These are phyloP conservation scores for Colletotrichum karsti DNA, from an alignment of 2,329 filamentous ascomycete species.

Conservation along the genomic window DNA sequence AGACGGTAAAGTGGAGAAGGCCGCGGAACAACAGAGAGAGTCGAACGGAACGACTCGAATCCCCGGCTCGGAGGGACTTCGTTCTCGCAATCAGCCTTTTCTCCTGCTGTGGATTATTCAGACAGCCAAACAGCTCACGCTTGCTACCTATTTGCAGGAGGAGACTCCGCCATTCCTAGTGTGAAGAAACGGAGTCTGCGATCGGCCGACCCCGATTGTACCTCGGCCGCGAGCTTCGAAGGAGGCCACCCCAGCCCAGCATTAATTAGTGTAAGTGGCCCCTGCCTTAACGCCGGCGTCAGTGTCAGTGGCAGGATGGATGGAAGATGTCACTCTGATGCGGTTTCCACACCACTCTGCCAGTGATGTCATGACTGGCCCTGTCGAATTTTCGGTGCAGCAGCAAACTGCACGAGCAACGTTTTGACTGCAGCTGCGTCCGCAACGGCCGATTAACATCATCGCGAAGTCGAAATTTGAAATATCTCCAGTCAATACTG, in stretches of 20 bases:
- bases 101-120: constrained; percentile 1
- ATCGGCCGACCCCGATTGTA: constrained; percentile 17
- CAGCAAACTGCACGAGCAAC: neutral
- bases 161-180: too few relatives aligned
- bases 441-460: neutral
- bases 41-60: neutral
- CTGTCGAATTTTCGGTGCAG: neutral
- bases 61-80: constrained; percentile 10
- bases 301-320: neutral
- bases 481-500: too few relatives aligned
- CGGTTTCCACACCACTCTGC: constrained; percentile 3
- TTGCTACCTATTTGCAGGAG: neutral
- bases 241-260: neutral
- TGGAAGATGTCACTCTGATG: constrained; percentile 28
- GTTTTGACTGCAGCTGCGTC: neutral
- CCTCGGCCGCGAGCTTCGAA: constrained; percentile 1
- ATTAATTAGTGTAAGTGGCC: neutral
- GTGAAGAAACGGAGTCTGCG: constrained; percentile 1
- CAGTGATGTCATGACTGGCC: constrained; percentile 24
- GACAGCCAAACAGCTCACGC: neutral
- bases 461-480: too few relatives aligned
- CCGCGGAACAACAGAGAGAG: constrained; percentile 1
- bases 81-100: constrained; percentile 1
- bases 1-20: neutral
- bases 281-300: neutral